Evolutionary conservation across 192 early-diverging fungal genomes (phyloP).

Genomic region (Coemansia sp.): DNA sequence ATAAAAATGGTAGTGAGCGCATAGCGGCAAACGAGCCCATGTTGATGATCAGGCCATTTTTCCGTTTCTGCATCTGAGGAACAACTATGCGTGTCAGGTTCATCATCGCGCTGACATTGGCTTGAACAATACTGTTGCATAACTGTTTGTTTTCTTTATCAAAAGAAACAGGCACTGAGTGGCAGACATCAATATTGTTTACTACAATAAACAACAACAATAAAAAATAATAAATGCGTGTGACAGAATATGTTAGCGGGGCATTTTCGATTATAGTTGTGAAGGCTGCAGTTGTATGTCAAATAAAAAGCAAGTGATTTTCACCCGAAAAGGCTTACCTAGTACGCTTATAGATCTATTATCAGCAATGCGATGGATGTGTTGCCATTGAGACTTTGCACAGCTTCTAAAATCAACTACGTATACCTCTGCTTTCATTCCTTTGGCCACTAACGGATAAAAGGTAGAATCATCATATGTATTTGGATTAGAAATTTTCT

Average conservation of each 20-base stretch:
- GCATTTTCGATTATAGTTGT: not conserved
- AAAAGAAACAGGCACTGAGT: slow-evolving; percentile 85
- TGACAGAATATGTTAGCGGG: slow-evolving; percentile 9
- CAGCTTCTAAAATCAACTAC: slow-evolving; percentile 77
- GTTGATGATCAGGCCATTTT: slow-evolving; percentile 84
- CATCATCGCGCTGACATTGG: slow-evolving; percentile 81
- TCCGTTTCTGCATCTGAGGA: slow-evolving; percentile 70
- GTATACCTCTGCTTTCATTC: slow-evolving; percentile 58
- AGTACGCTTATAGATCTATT: slow-evolving; percentile 44
- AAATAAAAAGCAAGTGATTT: not conserved
- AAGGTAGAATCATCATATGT: not conserved
- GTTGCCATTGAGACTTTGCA: slow-evolving; percentile 42
- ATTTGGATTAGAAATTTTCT: not conserved
- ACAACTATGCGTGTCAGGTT: slow-evolving; percentile 74
- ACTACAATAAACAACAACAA: too few species aligned
- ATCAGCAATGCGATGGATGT: slow-evolving; percentile 62
- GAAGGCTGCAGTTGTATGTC: not conserved
- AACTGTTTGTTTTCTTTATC: slow-evolving; percentile 64
- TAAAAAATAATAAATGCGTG: not conserved
- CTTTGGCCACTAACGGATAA: slow-evolving; percentile 28
- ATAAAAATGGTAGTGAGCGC: slow-evolving; percentile 75
- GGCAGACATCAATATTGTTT: slow-evolving; percentile 89
- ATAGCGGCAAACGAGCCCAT: slow-evolving; percentile 84
- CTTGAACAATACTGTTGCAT: slow-evolving; percentile 73
- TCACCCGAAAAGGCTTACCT: slow-evolving; percentile 10